phyloP scores from a whole-genome alignment of 2,329 filamentous ascomycete genomes.

The Epichloe elymi region DNA sequence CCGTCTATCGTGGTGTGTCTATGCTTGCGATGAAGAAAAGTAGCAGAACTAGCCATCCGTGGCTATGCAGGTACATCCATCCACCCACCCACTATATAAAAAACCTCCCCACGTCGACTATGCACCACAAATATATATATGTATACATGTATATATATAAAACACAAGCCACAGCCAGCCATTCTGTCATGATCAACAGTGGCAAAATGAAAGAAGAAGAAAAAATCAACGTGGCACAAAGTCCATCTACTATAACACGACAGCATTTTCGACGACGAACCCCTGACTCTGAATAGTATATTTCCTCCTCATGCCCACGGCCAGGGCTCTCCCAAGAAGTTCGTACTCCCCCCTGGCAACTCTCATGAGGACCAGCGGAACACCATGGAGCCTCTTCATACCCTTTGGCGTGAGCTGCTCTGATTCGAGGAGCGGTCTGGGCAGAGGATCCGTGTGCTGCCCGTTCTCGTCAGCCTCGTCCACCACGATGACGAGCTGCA shows the following conservation, averaged over 20 bases:
- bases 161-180: too few species aligned
- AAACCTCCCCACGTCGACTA: not conserved
- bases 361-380: slow-evolving; percentile 73
- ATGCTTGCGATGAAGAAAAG: not conserved
- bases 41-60: not conserved
- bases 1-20: not conserved
- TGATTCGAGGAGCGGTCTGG: slow-evolving; percentile 61
- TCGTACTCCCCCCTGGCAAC: slow-evolving; percentile 51
- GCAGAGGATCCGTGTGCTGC: slow-evolving; percentile 17
- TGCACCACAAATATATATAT: too few species aligned
- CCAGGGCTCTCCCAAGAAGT: slow-evolving; percentile 47
- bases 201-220: not conserved
- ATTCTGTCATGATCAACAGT: too few species aligned
- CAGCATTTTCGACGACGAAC: slow-evolving; percentile 62
- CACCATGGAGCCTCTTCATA: slow-evolving; percentile 53
- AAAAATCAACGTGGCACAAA: not conserved
- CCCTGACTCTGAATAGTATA: slow-evolving; percentile 77
- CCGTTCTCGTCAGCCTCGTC: slow-evolving; percentile 22
- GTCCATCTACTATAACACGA: slow-evolving; percentile 34
- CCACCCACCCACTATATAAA: not conserved
- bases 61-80: not conserved
- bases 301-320: slow-evolving; percentile 61
- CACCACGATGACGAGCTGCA: slow-evolving; percentile 76
- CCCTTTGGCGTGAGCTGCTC: slow-evolving; percentile 59
- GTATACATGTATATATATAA: too few species aligned